Evolutionary conservation across 176 grass and related monocot species (phyloP), one percentile per base, ranked within the genome.

Genomic region (Raddia distichophylla): DNA sequence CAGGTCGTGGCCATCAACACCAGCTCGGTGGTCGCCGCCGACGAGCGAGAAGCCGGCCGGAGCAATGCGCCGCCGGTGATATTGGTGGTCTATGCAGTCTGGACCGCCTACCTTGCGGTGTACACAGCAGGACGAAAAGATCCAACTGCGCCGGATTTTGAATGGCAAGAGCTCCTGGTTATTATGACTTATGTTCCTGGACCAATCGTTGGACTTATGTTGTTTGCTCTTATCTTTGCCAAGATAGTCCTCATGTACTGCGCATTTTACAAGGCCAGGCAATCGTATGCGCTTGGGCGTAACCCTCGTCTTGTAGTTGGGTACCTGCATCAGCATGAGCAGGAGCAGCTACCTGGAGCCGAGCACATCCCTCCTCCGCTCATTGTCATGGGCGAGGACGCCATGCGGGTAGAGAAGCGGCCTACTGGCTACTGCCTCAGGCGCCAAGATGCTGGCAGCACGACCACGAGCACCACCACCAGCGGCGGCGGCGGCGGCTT

Each of bases 391-490:
- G 82, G 18, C 8, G 82, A 84, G 35, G 58, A 45, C 0, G 22
- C 13, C 32, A 0, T 20, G 17, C 34, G 2, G 11, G 47, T 83
- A 4, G 34, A 22, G 8, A 44, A 44, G 53, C 64, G 42, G 3
- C 74, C 82, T 12, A 46, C 33, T 34, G 82, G 64, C 3, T 47
- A n/a, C n/a, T n/a, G n/a, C n/a, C n/a, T n/a, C n/a, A n/a, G n/a
- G n/a, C n/a, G n/a, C n/a, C n/a, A n/a, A n/a, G n/a, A n/a, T n/a
- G n/a, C n/a, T n/a, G n/a, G n/a, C n/a, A n/a, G n/a, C n/a, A n/a
- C n/a, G n/a, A n/a, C n/a, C n/a, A n/a, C n/a, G n/a, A n/a, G n/a
- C n/a, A n/a, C n/a, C n/a, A n/a, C n/a, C n/a, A n/a, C n/a, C n/a
- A n/a, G n/a, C n/a, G n/a, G n/a, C n/a, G n/a, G n/a, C n/a, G n/a